Evolutionary conservation across 257 asterid species (phyloP).

Genomic region (Solanum sparsipilum): DNA sequence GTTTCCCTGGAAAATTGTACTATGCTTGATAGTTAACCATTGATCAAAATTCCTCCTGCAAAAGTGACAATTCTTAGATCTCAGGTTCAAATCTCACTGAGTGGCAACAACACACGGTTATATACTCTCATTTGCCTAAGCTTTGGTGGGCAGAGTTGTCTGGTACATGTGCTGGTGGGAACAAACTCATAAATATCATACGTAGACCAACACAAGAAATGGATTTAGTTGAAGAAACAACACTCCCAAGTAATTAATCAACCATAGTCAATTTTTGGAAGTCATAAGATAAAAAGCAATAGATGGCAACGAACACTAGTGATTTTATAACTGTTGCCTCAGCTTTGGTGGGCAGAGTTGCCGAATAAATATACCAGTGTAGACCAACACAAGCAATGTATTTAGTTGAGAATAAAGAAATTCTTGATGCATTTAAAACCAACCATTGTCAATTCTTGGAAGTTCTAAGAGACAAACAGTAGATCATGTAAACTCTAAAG

Average conservation of each 20-base stretch:
- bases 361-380: not conserved
- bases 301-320: not conserved
- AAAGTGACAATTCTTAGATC: not conserved
- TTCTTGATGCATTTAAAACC: not conserved
- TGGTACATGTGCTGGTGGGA: not conserved
- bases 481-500: not conserved
- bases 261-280: not conserved
- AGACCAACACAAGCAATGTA: not conserved
- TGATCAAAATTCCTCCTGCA: not conserved
- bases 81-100: not conserved
- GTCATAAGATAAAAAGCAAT: not conserved
- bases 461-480: not conserved
- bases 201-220: not conserved
- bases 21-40: not conserved
- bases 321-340: no score
- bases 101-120: not conserved
- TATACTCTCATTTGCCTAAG: not conserved
- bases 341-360: not conserved
- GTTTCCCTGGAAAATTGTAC: not conserved
- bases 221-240: not conserved
- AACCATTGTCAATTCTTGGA: not conserved
- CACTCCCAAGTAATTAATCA: not conserved
- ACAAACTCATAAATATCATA: not conserved
- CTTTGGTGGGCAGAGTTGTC: not conserved
- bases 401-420: not conserved